Evolutionary conservation across 225 moss, liverwort and hornwort species (phyloP).

Genomic region (Rhytidiadelphus loreus): DNA sequence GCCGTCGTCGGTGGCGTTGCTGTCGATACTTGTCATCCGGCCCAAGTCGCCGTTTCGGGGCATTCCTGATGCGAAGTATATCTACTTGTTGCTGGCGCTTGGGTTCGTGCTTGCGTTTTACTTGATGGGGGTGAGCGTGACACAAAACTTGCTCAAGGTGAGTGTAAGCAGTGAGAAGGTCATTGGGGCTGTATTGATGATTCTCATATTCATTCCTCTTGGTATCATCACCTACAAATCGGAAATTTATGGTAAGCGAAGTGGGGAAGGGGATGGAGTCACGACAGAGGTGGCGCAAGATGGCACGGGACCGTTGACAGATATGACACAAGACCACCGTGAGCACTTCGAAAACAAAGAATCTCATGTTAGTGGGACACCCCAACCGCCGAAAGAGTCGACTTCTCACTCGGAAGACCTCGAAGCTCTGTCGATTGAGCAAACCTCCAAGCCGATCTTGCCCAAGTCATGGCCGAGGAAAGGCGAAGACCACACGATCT

Average conservation of each 20-base stretch:
- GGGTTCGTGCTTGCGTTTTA: constrained; percentile 24
- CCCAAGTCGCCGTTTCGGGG: constrained; percentile 10
- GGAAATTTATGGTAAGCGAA: constrained; percentile 20
- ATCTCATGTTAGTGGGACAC: not conserved
- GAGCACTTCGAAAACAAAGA: not conserved
- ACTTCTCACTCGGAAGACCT: no score
- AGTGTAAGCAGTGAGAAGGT: not conserved
- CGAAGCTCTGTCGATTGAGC: not conserved
- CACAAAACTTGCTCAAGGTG: not conserved
- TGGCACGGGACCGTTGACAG: not conserved
- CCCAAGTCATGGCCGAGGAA: constrained; percentile 5
- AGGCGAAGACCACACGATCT: constrained; percentile 55
- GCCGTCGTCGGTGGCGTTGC: constrained; percentile 10
- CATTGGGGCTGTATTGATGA: not conserved
- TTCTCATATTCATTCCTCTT: constrained; percentile 4
- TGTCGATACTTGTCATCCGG: constrained; percentile 15
- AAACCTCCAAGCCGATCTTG: not conserved
- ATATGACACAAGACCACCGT: not conserved
- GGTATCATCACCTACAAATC: not conserved
- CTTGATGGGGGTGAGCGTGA: constrained; percentile 27
- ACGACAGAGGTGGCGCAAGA: not conserved
- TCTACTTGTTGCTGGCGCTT: constrained; percentile 24
- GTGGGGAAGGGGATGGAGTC: not conserved
- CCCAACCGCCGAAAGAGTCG: not conserved
- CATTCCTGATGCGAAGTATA: constrained; percentile 9